Evolutionary conservation across 106 monocot genomes (phyloP).

Genomic region (Gastrodia elata): DNA sequence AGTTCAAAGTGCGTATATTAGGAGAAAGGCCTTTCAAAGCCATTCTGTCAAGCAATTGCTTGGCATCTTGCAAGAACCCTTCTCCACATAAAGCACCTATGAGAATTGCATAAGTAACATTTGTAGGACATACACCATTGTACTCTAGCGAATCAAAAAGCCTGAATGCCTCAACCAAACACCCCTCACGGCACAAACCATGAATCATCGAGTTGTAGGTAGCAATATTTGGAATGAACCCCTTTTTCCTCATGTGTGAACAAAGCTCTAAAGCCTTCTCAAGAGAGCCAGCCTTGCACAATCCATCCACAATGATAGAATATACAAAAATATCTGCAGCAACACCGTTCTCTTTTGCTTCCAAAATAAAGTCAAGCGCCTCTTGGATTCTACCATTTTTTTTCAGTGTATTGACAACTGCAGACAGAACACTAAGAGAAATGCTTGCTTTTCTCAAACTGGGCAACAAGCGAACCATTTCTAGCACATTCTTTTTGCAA

Average conservation of each 20-base stretch:
- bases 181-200: constrained; percentile 73
- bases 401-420: constrained; percentile 31
- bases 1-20: constrained; percentile 53
- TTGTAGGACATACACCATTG: constrained; percentile 37
- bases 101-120: constrained; percentile 58
- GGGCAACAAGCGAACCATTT: constrained; percentile 25
- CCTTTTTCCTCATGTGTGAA: constrained; percentile 46
- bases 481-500: constrained; percentile 31
- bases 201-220: constrained; percentile 77
- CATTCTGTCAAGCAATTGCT: constrained; percentile 55
- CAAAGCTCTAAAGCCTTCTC: constrained; percentile 84
- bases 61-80: constrained; percentile 72
- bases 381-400: constrained; percentile 44
- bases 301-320: constrained; percentile 58
- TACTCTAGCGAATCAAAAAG: constrained; percentile 66
- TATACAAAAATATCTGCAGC: constrained; percentile 45
- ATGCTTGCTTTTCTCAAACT: constrained; percentile 20
- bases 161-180: constrained; percentile 73
- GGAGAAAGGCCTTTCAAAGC: constrained; percentile 41
- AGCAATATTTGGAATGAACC: constrained; percentile 49
- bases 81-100: constrained; percentile 67
- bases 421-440: constrained; percentile 29
- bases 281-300: constrained; percentile 71
- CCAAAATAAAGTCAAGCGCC: constrained; percentile 47
- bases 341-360: constrained; percentile 31